Conservation (phyloP, 176 grass and related monocot genomes). For the Zea mays region Zm-B73-REFERENCE-NAM-5.0 NC_050103.1:37237001-37237500, state of each 20-base stretch:
- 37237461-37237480: not conserved
- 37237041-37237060: too few relatives aligned
- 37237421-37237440: not conserved
- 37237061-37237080: too few relatives aligned
- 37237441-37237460: not conserved
- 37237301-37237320: not conserved
- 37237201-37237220: too few relatives aligned
- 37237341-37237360: not conserved
- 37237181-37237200: too few relatives aligned
- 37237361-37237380: not conserved
- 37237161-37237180: not conserved
- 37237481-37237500: not conserved
- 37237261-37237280: not conserved
- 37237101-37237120: not conserved
- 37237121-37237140: not conserved
- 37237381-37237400: not conserved
- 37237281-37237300: constrained; percentile 24
- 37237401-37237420: not conserved
- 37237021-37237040: too few relatives aligned
- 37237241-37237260: not conserved
- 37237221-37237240: constrained; percentile 11
- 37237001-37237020: too few relatives aligned
- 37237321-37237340: not conserved
- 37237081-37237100: not conserved
- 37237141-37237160: not conserved